Percentiles rank a stretch among this genome's conserved stretches.
These are phyloP conservation scores for Diutina catenulata DNA, from an alignment of 1,139 yeast species.

Conservation along the genomic window DNA sequence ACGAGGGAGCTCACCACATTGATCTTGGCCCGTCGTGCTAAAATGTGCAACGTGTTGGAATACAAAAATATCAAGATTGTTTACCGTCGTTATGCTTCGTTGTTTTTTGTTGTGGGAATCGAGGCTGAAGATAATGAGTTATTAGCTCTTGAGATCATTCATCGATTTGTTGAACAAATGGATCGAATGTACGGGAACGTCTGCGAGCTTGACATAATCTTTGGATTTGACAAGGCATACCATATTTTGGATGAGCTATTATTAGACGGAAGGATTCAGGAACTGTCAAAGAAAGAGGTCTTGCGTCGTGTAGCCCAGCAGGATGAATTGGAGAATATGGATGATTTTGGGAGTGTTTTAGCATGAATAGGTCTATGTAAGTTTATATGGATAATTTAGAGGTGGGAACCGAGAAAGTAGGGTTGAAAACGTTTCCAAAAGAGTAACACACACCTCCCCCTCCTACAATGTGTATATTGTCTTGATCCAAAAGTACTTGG, in stretches of 20 bases:
- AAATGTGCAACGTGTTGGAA: conserved; percentile 94
- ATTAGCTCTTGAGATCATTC: conserved; percentile 74
- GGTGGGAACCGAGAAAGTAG: no score
- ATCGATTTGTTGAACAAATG: conserved; percentile 93
- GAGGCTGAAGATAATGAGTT: conserved; percentile 81
- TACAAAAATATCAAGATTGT: conserved; percentile 81
- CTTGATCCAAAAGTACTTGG: conserved; percentile 19
- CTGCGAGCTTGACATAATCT: conserved; percentile 85
- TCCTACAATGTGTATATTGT: conserved; percentile 25
- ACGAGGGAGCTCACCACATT: conserved; percentile 80
- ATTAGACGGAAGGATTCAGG: conserved; percentile 76
- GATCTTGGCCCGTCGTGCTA: conserved; percentile 74
- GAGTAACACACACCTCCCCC: conserved; percentile 86
- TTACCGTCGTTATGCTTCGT: conserved; percentile 85
- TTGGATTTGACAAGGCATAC: conserved; percentile 90
- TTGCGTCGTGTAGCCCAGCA: conserved; percentile 68
- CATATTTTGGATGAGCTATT: conserved; percentile 82
- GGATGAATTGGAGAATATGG: conserved; percentile 60
- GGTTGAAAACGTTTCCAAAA: conserved; percentile 62
- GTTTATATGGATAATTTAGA: no score
- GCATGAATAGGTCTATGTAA: conserved; percentile 14
- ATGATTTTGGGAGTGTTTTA: conserved; percentile 33
- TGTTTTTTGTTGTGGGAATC: conserved; percentile 81
- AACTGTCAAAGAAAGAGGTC: conserved; percentile 72
- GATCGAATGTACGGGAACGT: conserved; percentile 96